Evolutionary conservation across 371 early-diverging fungal species (phyloP).

Genomic region (Apophysomyces variabilis): DNA sequence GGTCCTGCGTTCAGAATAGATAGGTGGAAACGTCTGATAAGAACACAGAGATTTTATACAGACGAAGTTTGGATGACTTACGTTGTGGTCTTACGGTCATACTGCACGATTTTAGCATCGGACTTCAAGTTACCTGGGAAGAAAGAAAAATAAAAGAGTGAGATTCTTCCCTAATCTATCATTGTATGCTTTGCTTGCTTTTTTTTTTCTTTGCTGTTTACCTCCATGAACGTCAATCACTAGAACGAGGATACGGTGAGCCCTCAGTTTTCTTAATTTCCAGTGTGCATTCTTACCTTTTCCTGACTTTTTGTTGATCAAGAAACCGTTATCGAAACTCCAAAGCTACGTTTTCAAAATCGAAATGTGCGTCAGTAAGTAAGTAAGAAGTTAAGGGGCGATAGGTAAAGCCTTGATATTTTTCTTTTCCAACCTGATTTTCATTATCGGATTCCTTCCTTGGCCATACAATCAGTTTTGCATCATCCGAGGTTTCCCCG

Average conservation of each 20-base stretch:
- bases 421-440: conserved; percentile 23
- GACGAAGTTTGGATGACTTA: conserved; percentile 11
- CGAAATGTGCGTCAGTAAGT: too few relatives aligned
- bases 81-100: conserved; percentile 46
- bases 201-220: conserved; percentile 4
- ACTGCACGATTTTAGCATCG: conserved; percentile 38
- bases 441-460: conserved; percentile 23
- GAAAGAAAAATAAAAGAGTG: background rate
- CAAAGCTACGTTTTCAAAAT: conserved; percentile 28
- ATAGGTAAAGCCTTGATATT: too few relatives aligned
- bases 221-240: conserved; percentile 50
- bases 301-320: conserved; percentile 35
- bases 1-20: conserved; percentile 26
- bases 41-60: too few relatives aligned
- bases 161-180: too few relatives aligned
- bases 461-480: conserved; percentile 21
- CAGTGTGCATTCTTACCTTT: conserved; percentile 26
- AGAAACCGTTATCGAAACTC: conserved; percentile 35
- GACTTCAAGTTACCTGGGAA: conserved; percentile 38
- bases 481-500: conserved; percentile 15
- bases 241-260: background rate
- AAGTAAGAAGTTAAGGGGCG: too few relatives aligned
- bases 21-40: background rate
- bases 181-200: too few relatives aligned
- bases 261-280: background rate